A percentile compares a stretch with the other conserved stretches of the same genome.
Conservation (phyloP, 805 yeast genomes). For the Cyberlindnera veronae region DNA sequence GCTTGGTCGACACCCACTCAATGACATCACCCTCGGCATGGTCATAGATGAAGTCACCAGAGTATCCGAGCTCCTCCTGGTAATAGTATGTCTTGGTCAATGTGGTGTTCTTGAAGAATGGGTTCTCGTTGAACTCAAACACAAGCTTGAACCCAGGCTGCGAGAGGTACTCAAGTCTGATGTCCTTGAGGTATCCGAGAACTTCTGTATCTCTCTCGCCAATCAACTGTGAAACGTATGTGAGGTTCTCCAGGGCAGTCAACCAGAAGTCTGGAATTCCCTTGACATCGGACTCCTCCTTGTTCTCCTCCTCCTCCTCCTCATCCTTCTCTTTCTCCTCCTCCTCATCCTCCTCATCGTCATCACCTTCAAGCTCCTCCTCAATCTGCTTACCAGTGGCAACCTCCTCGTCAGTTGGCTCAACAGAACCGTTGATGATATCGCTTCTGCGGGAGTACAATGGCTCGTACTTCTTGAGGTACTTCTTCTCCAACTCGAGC, state of each 20-base stretch:
- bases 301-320: slow-evolving; percentile 43
- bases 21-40: slow-evolving; percentile 91
- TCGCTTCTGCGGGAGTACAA: slow-evolving; percentile 68
- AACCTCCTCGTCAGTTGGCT: slow-evolving; percentile 78
- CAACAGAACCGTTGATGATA: slow-evolving; percentile 66
- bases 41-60: slow-evolving; percentile 95
- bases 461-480: slow-evolving; percentile 67
- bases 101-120: slow-evolving; percentile 67
- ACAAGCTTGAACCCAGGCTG: slow-evolving; percentile 86
- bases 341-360: slow-evolving; percentile 31
- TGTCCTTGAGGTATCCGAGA: slow-evolving; percentile 60
- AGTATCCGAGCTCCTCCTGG: slow-evolving; percentile 89
- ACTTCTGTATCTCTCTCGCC: slow-evolving; percentile 90
- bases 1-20: slow-evolving; percentile 76
- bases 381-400: slow-evolving; percentile 73
- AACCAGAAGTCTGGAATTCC: slow-evolving; percentile 98
- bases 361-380: slow-evolving; percentile 48
- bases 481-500: slow-evolving; percentile 81
- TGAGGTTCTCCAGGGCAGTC: slow-evolving; percentile 87
- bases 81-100: slow-evolving; percentile 88
- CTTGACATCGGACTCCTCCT: slow-evolving; percentile 39
- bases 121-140: slow-evolving; percentile 75
- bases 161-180: slow-evolving; percentile 74
- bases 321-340: slow-evolving; percentile 42
- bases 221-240: slow-evolving; percentile 76